Percentiles rank a stretch among this genome's conserved stretches.
These are phyloP conservation scores for Talaromyces funiculosus DNA, from an alignment of 2,329 filamentous ascomycete species.

Conservation along the genomic window DNA sequence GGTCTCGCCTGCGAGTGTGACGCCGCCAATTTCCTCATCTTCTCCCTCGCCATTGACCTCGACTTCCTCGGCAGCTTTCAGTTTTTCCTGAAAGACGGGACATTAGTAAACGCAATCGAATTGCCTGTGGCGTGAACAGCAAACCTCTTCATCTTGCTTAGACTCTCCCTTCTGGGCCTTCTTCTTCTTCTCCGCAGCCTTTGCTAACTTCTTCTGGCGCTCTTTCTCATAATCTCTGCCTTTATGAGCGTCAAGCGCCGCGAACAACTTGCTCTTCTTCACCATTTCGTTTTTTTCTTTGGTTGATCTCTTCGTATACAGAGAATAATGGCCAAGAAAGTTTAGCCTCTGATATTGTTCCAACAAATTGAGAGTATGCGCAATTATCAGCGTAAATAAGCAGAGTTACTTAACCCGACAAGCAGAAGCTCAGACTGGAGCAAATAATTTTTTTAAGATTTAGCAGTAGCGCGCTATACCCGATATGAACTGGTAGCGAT, in stretches of 20 bases:
- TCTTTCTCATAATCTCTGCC: conserved; percentile 68
- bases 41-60: conserved; percentile 18
- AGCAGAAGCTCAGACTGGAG: neutral
- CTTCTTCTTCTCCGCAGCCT: conserved; percentile 44
- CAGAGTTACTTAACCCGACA: neutral
- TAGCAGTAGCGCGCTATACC: conserved; percentile 2
- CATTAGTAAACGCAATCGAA: neutral
- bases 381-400: neutral
- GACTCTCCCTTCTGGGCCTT: conserved; percentile 24
- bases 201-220: conserved; percentile 64
- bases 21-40: conserved; percentile 36
- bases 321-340: no score
- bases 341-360: neutral
- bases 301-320: no score
- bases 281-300: conserved; percentile 32
- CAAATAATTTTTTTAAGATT: conserved; percentile 13
- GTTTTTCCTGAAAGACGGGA: neutral
- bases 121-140: neutral
- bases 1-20: conserved; percentile 28
- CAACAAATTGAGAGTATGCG: neutral
- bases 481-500: conserved; percentile 13
- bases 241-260: conserved; percentile 53
- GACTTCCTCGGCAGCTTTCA: conserved; percentile 4
- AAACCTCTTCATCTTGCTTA: conserved; percentile 15
- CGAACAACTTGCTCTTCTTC: conserved; percentile 54